Conservation (phyloP, 768 basidiomycete genomes). For the Imleria badia region DNA sequence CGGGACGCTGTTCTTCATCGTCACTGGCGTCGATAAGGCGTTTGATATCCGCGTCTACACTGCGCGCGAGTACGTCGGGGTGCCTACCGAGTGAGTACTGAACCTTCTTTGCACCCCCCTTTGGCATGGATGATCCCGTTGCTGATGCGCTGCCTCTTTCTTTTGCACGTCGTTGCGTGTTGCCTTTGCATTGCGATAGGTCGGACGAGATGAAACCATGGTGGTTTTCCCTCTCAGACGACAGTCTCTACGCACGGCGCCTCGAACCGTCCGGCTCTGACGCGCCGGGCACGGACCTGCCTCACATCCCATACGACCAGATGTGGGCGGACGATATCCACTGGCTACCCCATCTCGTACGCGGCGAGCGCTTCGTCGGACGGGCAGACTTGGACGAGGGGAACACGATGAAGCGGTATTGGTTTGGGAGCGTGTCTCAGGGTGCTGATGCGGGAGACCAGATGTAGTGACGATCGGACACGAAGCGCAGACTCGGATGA, state of each 20-base stretch:
- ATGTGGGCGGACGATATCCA: slow-evolving; percentile 64
- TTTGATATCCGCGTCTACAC: slow-evolving; percentile 75
- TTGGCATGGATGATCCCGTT: neutral
- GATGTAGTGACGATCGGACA: no score
- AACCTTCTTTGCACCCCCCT: no score
- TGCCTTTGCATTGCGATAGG: slow-evolving; percentile 36
- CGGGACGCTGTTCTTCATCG: slow-evolving; percentile 66
- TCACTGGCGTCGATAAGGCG: slow-evolving; percentile 51
- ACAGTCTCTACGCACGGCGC: slow-evolving; percentile 16
- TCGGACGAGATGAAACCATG: slow-evolving; percentile 86
- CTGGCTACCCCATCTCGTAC: slow-evolving; percentile 67
- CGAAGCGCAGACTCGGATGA: no score
- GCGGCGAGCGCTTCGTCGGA: slow-evolving; percentile 44
- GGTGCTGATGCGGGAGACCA: no score
- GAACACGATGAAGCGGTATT: slow-evolving; percentile 71
- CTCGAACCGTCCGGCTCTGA: neutral
- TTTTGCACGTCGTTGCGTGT: neutral
- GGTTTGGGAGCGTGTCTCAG: slow-evolving; percentile 62
- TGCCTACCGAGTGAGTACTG: slow-evolving; percentile 59
- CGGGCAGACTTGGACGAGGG: slow-evolving; percentile 67
- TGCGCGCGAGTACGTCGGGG: slow-evolving; percentile 59
- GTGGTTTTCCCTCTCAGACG: slow-evolving; percentile 58
- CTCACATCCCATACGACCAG: slow-evolving; percentile 54
- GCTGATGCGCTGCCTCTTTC: neutral
- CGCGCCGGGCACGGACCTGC: slow-evolving; percentile 7